Conservation (phyloP, 2,329 filamentous ascomycete genomes). For the Ophiostoma quercus region DNA sequence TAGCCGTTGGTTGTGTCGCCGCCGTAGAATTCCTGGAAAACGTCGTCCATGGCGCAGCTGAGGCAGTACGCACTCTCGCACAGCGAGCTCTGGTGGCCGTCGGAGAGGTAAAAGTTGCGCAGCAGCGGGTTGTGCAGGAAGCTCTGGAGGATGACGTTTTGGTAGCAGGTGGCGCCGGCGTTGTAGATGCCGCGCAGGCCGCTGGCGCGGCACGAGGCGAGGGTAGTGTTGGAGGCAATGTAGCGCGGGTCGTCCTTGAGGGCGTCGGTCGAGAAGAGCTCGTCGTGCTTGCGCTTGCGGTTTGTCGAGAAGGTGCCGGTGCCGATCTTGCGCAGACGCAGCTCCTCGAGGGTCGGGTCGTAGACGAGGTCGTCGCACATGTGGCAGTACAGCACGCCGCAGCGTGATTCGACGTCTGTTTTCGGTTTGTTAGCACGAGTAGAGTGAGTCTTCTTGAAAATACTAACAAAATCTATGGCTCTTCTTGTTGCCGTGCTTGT, state of each 20-base stretch:
- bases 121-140: constrained; percentile 91
- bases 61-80: constrained; percentile 62
- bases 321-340: constrained; percentile 64
- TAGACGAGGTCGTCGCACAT: constrained; percentile 79
- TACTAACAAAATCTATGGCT: constrained; percentile 66
- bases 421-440: constrained; percentile 43
- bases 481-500: constrained; percentile 63
- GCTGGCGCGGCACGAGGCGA: constrained; percentile 62
- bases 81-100: constrained; percentile 75
- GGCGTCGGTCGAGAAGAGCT: constrained; percentile 55
- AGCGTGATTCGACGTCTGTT: constrained; percentile 70
- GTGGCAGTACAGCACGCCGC: constrained; percentile 71
- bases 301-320: constrained; percentile 60
- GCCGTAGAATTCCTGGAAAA: constrained; percentile 67
- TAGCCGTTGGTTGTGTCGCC: constrained; percentile 80
- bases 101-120: constrained; percentile 84
- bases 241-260: constrained; percentile 69
- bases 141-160: constrained; percentile 91
- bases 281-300: constrained; percentile 72
- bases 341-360: constrained; percentile 72
- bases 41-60: constrained; percentile 67
- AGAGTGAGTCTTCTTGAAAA: constrained; percentile 11
- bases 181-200: constrained; percentile 93
- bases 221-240: constrained; percentile 70
- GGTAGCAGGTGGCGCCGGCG: constrained; percentile 97